Conservation (phyloP, 2,329 filamentous ascomycete genomes). For the Calonectria hawksworthii region DNA sequence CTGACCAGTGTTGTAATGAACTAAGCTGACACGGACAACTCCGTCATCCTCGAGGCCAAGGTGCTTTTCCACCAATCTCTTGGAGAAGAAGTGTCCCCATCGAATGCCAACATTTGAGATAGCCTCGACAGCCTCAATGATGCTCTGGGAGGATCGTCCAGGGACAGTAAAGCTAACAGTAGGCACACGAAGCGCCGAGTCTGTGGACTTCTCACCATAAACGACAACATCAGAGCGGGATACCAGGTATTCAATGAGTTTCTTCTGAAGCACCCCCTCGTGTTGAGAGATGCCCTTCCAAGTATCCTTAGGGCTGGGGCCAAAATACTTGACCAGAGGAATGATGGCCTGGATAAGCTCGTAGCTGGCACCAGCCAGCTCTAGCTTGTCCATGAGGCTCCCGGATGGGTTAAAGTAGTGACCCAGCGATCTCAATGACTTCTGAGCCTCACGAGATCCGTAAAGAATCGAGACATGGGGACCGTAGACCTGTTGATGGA, state of each 20-base stretch:
- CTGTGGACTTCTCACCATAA: background rate
- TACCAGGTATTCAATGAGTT: background rate
- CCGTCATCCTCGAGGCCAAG: conserved; percentile 61
- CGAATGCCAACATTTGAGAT: conserved; percentile 72
- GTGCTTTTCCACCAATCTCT: conserved; percentile 71
- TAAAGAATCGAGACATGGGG: background rate
- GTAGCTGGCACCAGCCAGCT: background rate
- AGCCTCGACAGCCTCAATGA: conserved; percentile 60
- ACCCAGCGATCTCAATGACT: background rate
- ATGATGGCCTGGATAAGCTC: background rate
- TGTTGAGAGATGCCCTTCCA: background rate
- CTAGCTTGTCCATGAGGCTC: background rate
- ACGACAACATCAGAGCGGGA: background rate
- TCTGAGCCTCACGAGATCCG: background rate
- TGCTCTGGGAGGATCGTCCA: background rate
- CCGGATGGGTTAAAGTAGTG: background rate
- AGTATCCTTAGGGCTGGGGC: background rate
- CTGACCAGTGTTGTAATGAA: conserved; percentile 6
- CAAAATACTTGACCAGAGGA: background rate
- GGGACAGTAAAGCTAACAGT: background rate
- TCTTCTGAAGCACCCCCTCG: background rate
- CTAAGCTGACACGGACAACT: background rate
- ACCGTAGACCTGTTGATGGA: background rate
- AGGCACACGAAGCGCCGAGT: background rate
- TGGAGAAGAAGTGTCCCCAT: conserved; percentile 79